Evolutionary conservation across 805 yeast genomes (phyloP), one percentile per base, ranked within the genome.

Genomic region (Ogataea pignaliae): DNA sequence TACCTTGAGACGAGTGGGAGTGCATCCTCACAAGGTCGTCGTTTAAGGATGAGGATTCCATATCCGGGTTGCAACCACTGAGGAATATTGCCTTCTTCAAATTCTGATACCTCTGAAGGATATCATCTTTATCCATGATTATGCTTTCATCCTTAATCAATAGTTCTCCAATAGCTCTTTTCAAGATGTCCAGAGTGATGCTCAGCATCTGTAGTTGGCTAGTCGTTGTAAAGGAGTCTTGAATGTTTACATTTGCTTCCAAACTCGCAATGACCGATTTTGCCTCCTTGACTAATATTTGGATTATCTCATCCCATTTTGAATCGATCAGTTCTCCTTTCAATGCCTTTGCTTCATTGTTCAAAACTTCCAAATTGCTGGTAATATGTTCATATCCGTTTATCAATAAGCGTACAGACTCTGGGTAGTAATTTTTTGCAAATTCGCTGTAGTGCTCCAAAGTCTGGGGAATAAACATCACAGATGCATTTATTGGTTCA

Each of bases 241-340:
- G 26, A 21, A 21, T 21, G 26, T 21, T 21, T 7, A 21, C 26
- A 45, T 17, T 37, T 37, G 26, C 30, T 34, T n/a, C 37, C 45
- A 10, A 14, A 34, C 34, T 17, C 3, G 37, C 10, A 31, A 12
- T 35, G 15, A 39, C 38, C 29, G 21, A 17, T 29, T 59, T 61
- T 17, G 49, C 57, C 37, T 63, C 64, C 3, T 60, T 42, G 37
- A 57, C 62, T 10, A 50, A 46, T 28, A 61, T 52, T 64, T 57
- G 36, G 77, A 65, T 41, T 2, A 81, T 65, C 18, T 71, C 71
- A 48, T 68, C 63, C 87, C 88, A 83, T 55, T 79, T 70, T 28
- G 64, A 57, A 46, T 79, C 82, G 3, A 83, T 68, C 28, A 75
- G 51, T 35, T 75, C 78, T 3, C 45, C 47, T 51, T 74, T 73